These are phyloP conservation scores for Aspergillus unguis DNA, from an alignment of 2,329 filamentous ascomycete species.

Conservation along the genomic window DNA sequence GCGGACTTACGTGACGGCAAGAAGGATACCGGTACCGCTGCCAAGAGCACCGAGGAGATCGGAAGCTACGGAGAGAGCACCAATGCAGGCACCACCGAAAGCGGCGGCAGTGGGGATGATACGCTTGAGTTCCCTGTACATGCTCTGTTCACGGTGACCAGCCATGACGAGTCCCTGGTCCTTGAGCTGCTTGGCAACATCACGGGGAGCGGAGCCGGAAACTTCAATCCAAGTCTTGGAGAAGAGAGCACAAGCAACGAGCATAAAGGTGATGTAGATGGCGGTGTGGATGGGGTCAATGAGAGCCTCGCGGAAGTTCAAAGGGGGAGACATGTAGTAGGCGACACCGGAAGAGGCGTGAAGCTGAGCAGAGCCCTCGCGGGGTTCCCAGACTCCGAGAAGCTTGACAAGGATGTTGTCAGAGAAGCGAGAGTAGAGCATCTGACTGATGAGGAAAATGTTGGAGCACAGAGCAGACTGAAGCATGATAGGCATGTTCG, in stretches of 20 bases:
- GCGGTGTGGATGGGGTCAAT: constrained; percentile 95
- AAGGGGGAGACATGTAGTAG: constrained; percentile 99
- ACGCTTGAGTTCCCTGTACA: constrained; percentile 99
- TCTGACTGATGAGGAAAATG: constrained; percentile 98
- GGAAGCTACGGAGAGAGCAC: constrained; percentile 89
- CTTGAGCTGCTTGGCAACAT: constrained; percentile 99
- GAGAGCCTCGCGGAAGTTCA: constrained; percentile 96
- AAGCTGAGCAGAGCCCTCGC: constrained; percentile 89
- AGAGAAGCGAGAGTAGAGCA: constrained; percentile 98
- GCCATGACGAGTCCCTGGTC: constrained; percentile 99
- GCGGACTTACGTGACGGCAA: constrained; percentile 88
- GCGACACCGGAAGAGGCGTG: constrained; percentile 89
- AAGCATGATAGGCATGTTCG: constrained; percentile 99
- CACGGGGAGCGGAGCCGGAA: constrained; percentile 92
- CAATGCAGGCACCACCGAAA: constrained; percentile 98
- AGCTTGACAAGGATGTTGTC: constrained; percentile 98
- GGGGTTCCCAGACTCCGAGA: constrained; percentile 97
- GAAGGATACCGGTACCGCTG: constrained; percentile 93
- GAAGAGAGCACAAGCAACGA: constrained; percentile 95
- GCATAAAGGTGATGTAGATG: constrained; percentile 96
- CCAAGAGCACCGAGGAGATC: constrained; percentile 95
- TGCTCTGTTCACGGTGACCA: constrained; percentile 98
- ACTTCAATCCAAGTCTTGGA: constrained; percentile 99
- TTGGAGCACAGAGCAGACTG: constrained; percentile 98
- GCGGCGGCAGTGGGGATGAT: constrained; percentile 97